Evolutionary conservation across 2,329 filamentous ascomycete genomes (phyloP).

Genomic region (Oidium heveae): DNA sequence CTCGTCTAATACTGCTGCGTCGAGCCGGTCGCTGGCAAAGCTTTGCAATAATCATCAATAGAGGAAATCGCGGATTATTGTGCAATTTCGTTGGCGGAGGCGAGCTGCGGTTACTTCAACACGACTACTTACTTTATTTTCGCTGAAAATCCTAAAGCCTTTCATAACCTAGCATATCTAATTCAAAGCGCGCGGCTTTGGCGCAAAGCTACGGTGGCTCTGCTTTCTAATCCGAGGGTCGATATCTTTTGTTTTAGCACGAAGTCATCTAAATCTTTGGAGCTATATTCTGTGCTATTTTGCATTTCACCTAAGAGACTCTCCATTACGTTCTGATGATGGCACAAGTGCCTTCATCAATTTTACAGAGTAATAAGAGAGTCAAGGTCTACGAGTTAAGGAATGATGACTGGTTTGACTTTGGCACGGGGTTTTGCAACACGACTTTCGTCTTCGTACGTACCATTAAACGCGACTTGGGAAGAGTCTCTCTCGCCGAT

Average conservation of each 20-base stretch:
- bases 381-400: slow-evolving; percentile 98
- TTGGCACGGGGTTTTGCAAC: slow-evolving; percentile 85
- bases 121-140: no score
- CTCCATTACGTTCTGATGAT: slow-evolving; percentile 36
- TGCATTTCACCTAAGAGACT: slow-evolving; percentile 25
- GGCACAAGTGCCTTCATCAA: slow-evolving; percentile 44
- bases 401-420: slow-evolving; percentile 97
- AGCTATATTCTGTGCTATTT: slow-evolving; percentile 26
- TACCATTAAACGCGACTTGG: neutral
- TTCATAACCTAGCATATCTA: neutral
- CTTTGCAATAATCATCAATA: no score
- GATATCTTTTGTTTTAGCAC: slow-evolving; percentile 23
- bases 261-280: slow-evolving; percentile 32
- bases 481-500: slow-evolving; percentile 3
- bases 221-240: neutral
- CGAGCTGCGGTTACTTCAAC: no score
- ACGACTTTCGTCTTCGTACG: slow-evolving; percentile 21
- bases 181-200: neutral
- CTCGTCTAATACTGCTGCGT: no score
- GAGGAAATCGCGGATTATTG: no score
- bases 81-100: no score
- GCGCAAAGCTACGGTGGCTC: neutral
- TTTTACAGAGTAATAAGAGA: slow-evolving; percentile 36
- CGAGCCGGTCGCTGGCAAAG: no score
- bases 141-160: no score